Evolutionary conservation across 345 rosid genomes (phyloP).

Genomic region (Trapa incisa): DNA sequence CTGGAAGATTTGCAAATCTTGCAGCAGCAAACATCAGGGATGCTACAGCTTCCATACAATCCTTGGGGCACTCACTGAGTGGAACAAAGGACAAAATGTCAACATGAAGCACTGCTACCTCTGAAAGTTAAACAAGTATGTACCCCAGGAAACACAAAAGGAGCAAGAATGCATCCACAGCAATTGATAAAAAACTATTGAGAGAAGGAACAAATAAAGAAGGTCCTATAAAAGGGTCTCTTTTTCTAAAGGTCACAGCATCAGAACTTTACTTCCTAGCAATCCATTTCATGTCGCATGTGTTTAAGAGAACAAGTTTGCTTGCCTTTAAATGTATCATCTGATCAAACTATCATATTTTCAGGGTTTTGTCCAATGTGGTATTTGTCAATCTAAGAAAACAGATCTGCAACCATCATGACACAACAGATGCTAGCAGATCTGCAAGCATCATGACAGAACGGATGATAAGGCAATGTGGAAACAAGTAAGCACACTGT

Average conservation of each 20-base stretch:
- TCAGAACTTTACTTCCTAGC: neutral
- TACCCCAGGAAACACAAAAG: neutral
- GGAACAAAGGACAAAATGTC: neutral
- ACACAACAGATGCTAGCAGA: too few species aligned
- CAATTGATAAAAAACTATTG: too few species aligned
- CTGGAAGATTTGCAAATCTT: conserved; percentile 83
- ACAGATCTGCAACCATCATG: neutral
- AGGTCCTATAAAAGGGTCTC: too few species aligned
- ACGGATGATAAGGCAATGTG: neutral
- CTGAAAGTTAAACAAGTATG: neutral
- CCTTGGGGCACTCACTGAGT: conserved; percentile 77
- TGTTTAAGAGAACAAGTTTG: neutral
- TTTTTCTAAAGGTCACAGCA: too few species aligned
- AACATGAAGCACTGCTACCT: neutral
- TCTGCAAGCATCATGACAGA: neutral
- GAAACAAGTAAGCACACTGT: neutral
- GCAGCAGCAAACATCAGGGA: conserved; percentile 94
- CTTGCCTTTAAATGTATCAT: neutral
- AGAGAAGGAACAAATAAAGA: too few species aligned
- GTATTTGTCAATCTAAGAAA: neutral
- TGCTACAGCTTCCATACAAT: conserved; percentile 67
- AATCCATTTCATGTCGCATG: neutral
- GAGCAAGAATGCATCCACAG: neutral
- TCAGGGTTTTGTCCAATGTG: neutral
- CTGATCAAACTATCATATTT: neutral